Evolutionary conservation across 108 stramenopile genomes (phyloP).

Genomic region (Nitzschia inconspicua): DNA sequence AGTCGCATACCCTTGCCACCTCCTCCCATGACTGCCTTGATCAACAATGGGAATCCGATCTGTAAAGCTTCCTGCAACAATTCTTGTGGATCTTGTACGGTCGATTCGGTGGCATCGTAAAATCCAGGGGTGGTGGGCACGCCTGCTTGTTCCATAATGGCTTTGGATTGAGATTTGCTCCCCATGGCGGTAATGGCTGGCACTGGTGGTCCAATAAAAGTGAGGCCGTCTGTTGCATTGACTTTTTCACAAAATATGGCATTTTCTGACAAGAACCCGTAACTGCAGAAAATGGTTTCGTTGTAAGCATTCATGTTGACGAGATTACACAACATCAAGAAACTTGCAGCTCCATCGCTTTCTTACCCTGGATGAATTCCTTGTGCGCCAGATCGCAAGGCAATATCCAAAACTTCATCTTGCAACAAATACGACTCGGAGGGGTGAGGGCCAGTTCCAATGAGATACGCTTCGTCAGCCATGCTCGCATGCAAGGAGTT

Average conservation of each 20-base stretch:
- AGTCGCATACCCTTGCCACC: constrained; percentile 99
- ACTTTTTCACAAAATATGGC: constrained; percentile 57
- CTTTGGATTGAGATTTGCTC: constrained; percentile 91
- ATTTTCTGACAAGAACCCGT: constrained; percentile 87
- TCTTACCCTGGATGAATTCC: constrained; percentile 95
- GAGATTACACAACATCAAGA: background rate
- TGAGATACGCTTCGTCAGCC: constrained; percentile 80
- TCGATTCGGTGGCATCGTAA: constrained; percentile 40
- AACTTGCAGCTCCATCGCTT: constrained; percentile 47
- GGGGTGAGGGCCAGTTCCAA: constrained; percentile 78
- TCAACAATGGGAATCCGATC: constrained; percentile 98
- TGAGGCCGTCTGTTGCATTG: constrained; percentile 32
- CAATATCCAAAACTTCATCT: constrained; percentile 75
- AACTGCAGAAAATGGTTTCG: constrained; percentile 81
- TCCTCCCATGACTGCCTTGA: constrained; percentile 96
- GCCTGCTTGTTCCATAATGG: constrained; percentile 86
- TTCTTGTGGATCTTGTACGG: constrained; percentile 30
- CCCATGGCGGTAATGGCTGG: constrained; percentile 90
- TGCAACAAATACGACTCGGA: constrained; percentile 73
- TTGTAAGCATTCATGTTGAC: background rate
- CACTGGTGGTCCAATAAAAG: constrained; percentile 88
- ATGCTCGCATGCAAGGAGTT: constrained; percentile 50
- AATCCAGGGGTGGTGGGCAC: constrained; percentile 92
- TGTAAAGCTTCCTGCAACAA: constrained; percentile 69
- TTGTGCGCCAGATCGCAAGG: constrained; percentile 66